Evolutionary conservation across 2,329 filamentous ascomycete genomes (phyloP).

Genomic region (Sarocladium strictum): DNA sequence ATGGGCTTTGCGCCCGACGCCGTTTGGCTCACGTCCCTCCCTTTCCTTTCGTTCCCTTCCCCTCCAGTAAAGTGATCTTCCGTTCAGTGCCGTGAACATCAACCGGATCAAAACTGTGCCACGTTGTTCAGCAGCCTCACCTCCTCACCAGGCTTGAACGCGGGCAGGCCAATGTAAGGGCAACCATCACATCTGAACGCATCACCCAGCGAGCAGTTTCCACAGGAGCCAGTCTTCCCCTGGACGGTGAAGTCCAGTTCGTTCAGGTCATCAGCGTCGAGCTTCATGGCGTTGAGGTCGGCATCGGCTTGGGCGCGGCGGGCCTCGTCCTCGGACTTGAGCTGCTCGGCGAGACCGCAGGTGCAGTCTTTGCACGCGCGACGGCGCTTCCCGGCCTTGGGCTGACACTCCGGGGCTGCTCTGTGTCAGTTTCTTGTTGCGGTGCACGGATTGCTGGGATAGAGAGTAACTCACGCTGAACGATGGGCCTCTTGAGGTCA

Average conservation of each 20-base stretch:
- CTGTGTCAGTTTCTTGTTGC: constrained; percentile 23
- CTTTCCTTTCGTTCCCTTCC: too few species aligned
- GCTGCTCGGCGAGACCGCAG: constrained; percentile 79
- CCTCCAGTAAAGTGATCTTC: too few species aligned
- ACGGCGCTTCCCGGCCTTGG: constrained; percentile 80
- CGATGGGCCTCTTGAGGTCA: constrained; percentile 70
- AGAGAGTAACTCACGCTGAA: constrained; percentile 61
- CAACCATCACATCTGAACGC: constrained; percentile 70
- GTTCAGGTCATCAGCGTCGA: constrained; percentile 67
- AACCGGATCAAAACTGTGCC: constrained; percentile 59
- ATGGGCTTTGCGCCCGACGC: not conserved
- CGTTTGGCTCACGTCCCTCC: not conserved
- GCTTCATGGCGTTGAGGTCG: constrained; percentile 65
- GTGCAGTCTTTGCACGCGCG: constrained; percentile 97
- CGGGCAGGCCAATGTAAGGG: constrained; percentile 85
- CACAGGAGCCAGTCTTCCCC: constrained; percentile 91
- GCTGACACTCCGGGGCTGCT: constrained; percentile 74
- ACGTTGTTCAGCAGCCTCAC: constrained; percentile 82
- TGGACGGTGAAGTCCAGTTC: constrained; percentile 97
- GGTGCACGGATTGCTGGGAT: too few species aligned
- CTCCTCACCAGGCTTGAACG: constrained; percentile 96
- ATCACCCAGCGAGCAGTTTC: constrained; percentile 89
- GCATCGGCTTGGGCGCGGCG: constrained; percentile 59
- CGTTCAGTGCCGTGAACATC: not conserved
- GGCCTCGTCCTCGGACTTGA: constrained; percentile 78